Percentiles rank a stretch among this genome's conserved stretches.
Conservation (phyloP, 352 stramenopile genomes). For the Phytophthora pinifolia region DNA sequence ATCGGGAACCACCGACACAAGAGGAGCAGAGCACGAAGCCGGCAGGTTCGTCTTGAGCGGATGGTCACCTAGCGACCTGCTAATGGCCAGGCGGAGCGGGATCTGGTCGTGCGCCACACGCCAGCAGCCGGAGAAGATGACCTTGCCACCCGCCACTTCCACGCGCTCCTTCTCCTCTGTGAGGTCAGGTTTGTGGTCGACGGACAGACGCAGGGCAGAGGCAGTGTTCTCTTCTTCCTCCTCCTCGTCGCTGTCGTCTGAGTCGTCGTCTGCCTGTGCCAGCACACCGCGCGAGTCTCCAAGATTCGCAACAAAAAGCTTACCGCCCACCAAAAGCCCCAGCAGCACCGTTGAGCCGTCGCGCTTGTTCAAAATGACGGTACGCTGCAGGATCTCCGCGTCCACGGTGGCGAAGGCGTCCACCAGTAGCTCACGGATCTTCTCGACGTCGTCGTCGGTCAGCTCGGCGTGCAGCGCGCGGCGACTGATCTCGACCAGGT, state of each 20-base stretch:
- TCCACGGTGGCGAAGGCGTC: constrained; percentile 65
- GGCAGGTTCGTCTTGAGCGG: constrained; percentile 71
- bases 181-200: constrained; percentile 80
- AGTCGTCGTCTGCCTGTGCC: constrained; percentile 31
- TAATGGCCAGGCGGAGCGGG: constrained; percentile 71
- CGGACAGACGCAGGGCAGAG: constrained; percentile 56
- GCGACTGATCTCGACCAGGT: constrained; percentile 48
- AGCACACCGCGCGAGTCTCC: constrained; percentile 75
- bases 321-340: constrained; percentile 63
- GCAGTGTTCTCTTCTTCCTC: constrained; percentile 15
- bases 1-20: constrained; percentile 74
- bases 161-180: constrained; percentile 63
- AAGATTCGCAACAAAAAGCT: constrained; percentile 78
- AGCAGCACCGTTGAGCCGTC: constrained; percentile 78
- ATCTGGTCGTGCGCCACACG: constrained; percentile 79
- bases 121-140: constrained; percentile 84
- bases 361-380: constrained; percentile 64
- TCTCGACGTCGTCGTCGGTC: constrained; percentile 46
- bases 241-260: constrained; percentile 20
- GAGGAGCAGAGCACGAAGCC: constrained; percentile 52
- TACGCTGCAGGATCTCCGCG: constrained; percentile 71
- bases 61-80: constrained; percentile 76
- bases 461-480: constrained; percentile 34
- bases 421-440: constrained; percentile 49
- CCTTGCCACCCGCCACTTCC: constrained; percentile 65